Evolutionary conservation across 1,284 basidiomycete species (phyloP).

Genomic region (Ganoderma meredithae): DNA sequence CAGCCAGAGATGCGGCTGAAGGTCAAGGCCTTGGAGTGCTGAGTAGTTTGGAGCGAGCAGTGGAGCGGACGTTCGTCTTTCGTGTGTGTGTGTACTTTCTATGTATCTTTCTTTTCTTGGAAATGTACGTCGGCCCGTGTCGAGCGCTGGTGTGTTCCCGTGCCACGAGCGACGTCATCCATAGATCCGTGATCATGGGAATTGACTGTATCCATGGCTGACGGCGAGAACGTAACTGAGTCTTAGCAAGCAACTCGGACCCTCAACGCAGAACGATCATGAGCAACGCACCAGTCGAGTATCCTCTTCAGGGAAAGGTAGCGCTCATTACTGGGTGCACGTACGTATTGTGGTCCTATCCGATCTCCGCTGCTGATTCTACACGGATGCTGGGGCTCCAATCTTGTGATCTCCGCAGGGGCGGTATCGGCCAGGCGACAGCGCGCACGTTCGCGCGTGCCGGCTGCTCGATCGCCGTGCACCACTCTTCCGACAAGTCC

Average conservation of each 20-base stretch:
- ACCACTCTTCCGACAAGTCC: conserved; percentile 50
- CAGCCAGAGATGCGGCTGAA: conserved; percentile 13
- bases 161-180: background rate
- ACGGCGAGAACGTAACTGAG: background rate
- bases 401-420: conserved; percentile 40
- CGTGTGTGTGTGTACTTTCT: background rate
- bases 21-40: conserved; percentile 5
- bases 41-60: background rate
- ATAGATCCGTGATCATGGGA: background rate
- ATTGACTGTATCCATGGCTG: background rate
- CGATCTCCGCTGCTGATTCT: background rate
- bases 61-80: background rate
- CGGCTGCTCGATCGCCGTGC: conserved; percentile 60
- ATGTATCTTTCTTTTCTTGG: background rate
- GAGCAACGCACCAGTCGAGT: background rate
- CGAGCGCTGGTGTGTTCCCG: background rate
- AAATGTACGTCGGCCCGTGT: background rate
- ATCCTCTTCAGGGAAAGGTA: conserved; percentile 32
- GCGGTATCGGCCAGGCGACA: conserved; percentile 60
- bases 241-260: background rate
- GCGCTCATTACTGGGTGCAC: conserved; percentile 43
- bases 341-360: conserved; percentile 35
- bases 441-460: conserved; percentile 51
- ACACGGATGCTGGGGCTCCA: background rate
- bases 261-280: background rate